A percentile compares a stretch with the other conserved stretches of the same genome.
Conservation (phyloP, 83 land plant genomes). For the Diphasiastrum complanatum region DNA sequence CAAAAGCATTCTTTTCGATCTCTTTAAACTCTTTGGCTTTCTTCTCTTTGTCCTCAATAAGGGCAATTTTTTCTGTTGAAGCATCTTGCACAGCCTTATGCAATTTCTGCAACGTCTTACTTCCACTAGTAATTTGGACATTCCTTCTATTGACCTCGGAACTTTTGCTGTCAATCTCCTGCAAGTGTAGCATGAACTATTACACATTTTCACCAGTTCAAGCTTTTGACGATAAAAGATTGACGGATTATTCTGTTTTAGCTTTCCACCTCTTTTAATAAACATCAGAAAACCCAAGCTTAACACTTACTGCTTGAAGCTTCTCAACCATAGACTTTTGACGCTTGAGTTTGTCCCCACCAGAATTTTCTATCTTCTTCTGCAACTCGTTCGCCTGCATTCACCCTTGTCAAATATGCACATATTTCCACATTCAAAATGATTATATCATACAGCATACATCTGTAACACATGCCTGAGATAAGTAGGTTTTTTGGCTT, state of each 20-base stretch:
- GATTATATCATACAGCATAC: too few relatives aligned
- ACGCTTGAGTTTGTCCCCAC: constrained; percentile 66
- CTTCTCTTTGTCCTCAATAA: constrained; percentile 50
- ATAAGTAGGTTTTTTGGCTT: too few relatives aligned
- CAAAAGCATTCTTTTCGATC: constrained; percentile 70
- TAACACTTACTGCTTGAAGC: constrained; percentile 64
- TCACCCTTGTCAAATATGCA: too few relatives aligned
- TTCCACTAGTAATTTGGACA: constrained; percentile 68
- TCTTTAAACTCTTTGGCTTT: constrained; percentile 49
- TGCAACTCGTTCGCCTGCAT: constrained; percentile 71
- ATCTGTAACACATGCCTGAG: too few relatives aligned
- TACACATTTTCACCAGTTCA: too few relatives aligned
- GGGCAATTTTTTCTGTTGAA: constrained; percentile 51
- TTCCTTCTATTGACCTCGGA: constrained; percentile 79
- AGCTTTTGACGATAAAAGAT: too few relatives aligned
- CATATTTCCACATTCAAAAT: neutral
- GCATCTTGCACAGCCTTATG: constrained; percentile 63
- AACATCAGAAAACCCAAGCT: neutral
- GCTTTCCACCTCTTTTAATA: neutral
- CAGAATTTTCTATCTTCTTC: constrained; percentile 80
- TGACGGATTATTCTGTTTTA: too few relatives aligned
- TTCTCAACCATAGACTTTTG: constrained; percentile 65
- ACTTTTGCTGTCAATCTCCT: constrained; percentile 74
- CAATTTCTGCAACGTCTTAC: constrained; percentile 66
- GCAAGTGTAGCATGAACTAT: too few relatives aligned